Base-by-base conservation (phyloP, 208 protist genomes). In the Phytomonas serpens region DNA sequence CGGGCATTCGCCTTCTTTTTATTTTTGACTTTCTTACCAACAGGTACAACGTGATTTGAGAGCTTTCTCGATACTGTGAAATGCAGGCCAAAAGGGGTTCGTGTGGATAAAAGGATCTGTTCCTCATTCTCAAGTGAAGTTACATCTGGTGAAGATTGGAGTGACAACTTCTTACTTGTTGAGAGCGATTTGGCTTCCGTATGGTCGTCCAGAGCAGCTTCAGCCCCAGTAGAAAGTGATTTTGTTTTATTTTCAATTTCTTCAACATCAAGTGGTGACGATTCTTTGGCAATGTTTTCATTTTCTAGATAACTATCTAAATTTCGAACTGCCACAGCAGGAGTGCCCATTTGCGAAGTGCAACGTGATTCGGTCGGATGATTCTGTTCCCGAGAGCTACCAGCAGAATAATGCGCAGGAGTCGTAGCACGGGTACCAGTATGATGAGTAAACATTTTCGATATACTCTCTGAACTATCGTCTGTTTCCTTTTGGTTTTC, bases 401-500 rank as follows among this genome's bases (percentile, higher is more conserved):
- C 2, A 27, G 47, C 4, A 23, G 5, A 57, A 57, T 27, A 23
- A 19, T 57, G 19, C 47, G 47, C 19, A 57, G 47, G 27, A 27
- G 47, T 27, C 16, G 47, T 6, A 57, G 47, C 19, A 23, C 47
- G 19, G 0, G 23, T 57, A 57, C 19, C 19, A 23, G 2, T 2
- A 9, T 27, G 23, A 19, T 27, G 47, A 57, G 0, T 23, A 57
- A 57, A 6, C 16, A 19, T 19, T 27, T 57, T 57, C 19, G 47
- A 57, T 7, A 57, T 61, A 33, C 57, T 31, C 61, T 19, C 16
- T 6, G 63, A 6, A 5, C 27, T 27, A 27, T 67, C 23, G 0
- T 67, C n/a, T 1, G 16, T 6, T 67, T 33, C 63, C 47, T 70
- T 74, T 47, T 69, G 33, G 30, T 72, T 72, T 51, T 69, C 36